These are phyloP conservation scores for Phyllosticta citrichinensis DNA, from an alignment of 2,329 filamentous ascomycete species.

Conservation along the genomic window DNA sequence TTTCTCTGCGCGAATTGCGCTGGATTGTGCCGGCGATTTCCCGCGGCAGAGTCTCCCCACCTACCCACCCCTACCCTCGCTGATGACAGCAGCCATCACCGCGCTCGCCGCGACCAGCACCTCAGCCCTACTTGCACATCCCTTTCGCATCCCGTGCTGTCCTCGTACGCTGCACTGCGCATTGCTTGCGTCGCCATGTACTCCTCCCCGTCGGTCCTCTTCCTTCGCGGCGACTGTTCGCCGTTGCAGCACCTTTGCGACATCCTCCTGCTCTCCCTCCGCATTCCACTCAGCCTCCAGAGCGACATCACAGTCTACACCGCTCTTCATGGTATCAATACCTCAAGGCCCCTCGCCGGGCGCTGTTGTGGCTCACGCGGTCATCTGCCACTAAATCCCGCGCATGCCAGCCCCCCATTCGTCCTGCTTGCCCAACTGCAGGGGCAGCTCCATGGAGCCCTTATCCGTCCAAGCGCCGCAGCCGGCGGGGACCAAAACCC, in stretches of 20 bases:
- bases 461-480: not conserved
- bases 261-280: no score
- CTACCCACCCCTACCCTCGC: not conserved
- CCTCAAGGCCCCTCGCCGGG: not conserved
- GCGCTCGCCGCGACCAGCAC: not conserved
- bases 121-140: not conserved
- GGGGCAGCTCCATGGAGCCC: not conserved
- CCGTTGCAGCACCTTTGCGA: no score
- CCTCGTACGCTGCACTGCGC: no score
- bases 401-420: not conserved
- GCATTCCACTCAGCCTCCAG: no score
- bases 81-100: not conserved
- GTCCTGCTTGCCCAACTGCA: not conserved
- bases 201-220: no score
- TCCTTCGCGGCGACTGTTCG: no score
- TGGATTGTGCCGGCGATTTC: conserved; percentile 6
- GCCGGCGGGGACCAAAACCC: not conserved
- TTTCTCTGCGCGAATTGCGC: conserved; percentile 8
- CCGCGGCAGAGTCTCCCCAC: no score
- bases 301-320: no score
- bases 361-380: not conserved
- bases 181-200: no score
- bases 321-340: no score
- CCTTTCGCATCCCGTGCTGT: no score
- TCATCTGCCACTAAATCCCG: not conserved